Conservation (phyloP, 352 stramenopile species). For the Phytophthora multivora region DNA sequence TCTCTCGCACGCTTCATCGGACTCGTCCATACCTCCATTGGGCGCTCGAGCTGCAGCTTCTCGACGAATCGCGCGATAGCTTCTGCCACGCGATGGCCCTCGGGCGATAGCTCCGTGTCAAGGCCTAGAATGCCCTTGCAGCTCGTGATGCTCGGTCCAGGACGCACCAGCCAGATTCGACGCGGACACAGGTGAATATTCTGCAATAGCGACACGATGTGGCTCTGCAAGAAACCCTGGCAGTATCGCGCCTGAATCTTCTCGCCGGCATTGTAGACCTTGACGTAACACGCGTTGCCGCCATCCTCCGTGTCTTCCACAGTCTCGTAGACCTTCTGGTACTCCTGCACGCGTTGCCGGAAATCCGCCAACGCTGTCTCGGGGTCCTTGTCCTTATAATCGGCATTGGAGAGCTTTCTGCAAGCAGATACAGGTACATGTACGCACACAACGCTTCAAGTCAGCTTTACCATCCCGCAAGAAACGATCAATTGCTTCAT, state of each 20-base stretch:
- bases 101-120: constrained; percentile 82
- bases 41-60: constrained; percentile 67
- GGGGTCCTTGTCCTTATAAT: constrained; percentile 88
- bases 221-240: constrained; percentile 86
- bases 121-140: constrained; percentile 79
- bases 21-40: constrained; percentile 82
- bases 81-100: constrained; percentile 79
- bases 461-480: constrained; percentile 20
- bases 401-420: constrained; percentile 85
- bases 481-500: constrained; percentile 12
- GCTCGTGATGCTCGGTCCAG: constrained; percentile 82
- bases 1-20: constrained; percentile 84
- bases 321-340: constrained; percentile 93
- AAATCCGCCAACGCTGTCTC: constrained; percentile 92
- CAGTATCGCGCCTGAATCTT: constrained; percentile 91
- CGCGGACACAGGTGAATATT: constrained; percentile 93
- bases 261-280: constrained; percentile 92
- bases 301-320: constrained; percentile 87
- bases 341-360: constrained; percentile 87
- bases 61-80: constrained; percentile 89
- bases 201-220: constrained; percentile 87
- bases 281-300: constrained; percentile 90
- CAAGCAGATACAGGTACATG: constrained; percentile 17
- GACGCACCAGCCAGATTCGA: constrained; percentile 91
- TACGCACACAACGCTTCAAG: constrained; percentile 20